Base-by-base conservation (phyloP, 352 stramenopile genomes). In the Phytophthora megakarya region DNA sequence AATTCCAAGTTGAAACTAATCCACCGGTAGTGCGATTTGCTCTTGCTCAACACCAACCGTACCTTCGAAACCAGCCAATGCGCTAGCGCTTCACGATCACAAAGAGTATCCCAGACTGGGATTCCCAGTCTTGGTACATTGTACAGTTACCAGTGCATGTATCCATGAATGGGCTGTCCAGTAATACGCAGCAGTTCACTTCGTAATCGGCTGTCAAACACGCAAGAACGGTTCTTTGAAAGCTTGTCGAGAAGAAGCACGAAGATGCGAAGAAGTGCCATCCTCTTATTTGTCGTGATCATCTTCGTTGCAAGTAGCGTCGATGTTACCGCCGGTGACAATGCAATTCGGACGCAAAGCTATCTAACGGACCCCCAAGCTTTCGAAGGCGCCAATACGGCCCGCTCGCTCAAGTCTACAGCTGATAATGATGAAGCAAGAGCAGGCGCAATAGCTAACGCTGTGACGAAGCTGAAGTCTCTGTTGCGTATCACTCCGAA, bases 21-120 rank as follows among this genome's bases (percentile, higher is more conserved):
- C n/a, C n/a, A n/a, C n/a, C n/a, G n/a, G n/a, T n/a, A 28, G 23
- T 4, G 26, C n/a, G 51, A 61, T 61, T 61, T 52, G 40, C 28
- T 26, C 39, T 21, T 22, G 19, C 19, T 44, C 26, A 37, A 21
- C 19, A 21, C 6, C 40, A 52, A 52, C 40, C 40, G 52, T 60
- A 60, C 23, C 15, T 60, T 32, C 39, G 18, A 11, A 49, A 32
- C 15, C 25, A 61, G 16, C 37, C 56, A 45, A 51, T 45, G 11
- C 16, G 23, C 19, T 26, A 39, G 37, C 51, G 8, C 55, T 23
- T 57, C 44, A 64, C 44, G 47, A 64, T 64, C 55, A 43, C 42
- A 50, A 47, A 12, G 18, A 32, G 51, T 25, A 60, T 60, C 51
- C 51, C 38, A 35, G 30, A 13, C 30, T 35, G 30, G 30, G 30